phyloP scores from a whole-genome alignment of 2,329 filamentous ascomycete species.

The Cladophialophora immunda region DNA sequence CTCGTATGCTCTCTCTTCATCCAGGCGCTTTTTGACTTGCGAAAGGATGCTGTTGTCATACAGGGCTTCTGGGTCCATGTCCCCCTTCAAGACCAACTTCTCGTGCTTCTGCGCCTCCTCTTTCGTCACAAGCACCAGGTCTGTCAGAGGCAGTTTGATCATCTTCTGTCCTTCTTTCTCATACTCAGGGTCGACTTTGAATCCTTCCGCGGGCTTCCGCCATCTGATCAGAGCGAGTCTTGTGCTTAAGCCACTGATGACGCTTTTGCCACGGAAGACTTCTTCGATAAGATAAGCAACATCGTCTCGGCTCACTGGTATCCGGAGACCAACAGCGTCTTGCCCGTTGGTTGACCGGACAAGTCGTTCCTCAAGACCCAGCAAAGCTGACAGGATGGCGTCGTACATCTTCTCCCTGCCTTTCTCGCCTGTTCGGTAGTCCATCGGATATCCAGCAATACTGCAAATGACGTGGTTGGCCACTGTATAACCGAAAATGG shows the following conservation, averaged over 20 bases:
- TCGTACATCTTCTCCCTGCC: constrained; percentile 92
- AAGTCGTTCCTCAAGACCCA: constrained; percentile 80
- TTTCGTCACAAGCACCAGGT: constrained; percentile 88
- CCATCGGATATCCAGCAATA: constrained; percentile 78
- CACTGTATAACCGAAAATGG: constrained; percentile 88
- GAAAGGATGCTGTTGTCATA: constrained; percentile 75
- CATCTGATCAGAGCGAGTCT: constrained; percentile 83
- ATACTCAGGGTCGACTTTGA: constrained; percentile 68
- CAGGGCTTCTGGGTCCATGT: constrained; percentile 72
- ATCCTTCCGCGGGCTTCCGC: constrained; percentile 70
- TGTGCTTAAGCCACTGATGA: constrained; percentile 81
- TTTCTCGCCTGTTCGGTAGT: constrained; percentile 83
- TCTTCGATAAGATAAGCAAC: constrained; percentile 91
- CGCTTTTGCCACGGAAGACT: constrained; percentile 83
- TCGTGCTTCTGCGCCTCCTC: constrained; percentile 86
- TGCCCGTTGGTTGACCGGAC: constrained; percentile 59
- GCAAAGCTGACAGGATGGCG: constrained; percentile 76
- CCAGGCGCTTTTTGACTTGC: constrained; percentile 71
- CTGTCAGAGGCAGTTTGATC: constrained; percentile 71
- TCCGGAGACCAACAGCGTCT: constrained; percentile 74
- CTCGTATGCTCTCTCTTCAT: constrained; percentile 69
- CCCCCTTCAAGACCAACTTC: constrained; percentile 76
- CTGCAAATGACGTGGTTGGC: constrained; percentile 93
- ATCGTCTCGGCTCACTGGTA: constrained; percentile 80
- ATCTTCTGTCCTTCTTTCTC: constrained; percentile 75